phyloP scores from a whole-genome alignment of 2,329 filamentous ascomycete species.

The Lachnellula subtilissima region DNA sequence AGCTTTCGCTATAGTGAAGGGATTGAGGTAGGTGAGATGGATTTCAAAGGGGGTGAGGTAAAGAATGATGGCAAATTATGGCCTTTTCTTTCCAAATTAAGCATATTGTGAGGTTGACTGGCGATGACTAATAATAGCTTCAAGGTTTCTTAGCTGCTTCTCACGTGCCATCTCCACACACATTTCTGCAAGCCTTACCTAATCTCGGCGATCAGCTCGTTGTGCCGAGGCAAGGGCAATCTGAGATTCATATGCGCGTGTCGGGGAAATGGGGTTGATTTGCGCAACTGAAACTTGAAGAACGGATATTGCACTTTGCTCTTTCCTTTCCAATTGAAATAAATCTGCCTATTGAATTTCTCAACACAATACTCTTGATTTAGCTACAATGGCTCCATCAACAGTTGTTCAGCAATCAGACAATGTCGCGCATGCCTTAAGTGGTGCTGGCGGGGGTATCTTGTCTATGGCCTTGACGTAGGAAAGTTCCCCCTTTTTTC shows the following conservation, averaged over 20 bases:
- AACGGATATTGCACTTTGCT: slow-evolving; percentile 2
- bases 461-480: slow-evolving; percentile 95
- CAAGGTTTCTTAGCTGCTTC: not conserved
- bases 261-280: slow-evolving; percentile 14
- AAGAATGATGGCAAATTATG: slow-evolving; percentile 18
- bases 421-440: slow-evolving; percentile 93
- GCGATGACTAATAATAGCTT: not conserved
- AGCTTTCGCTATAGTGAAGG: not conserved
- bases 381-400: slow-evolving; percentile 22
- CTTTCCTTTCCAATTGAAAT: slow-evolving; percentile 1
- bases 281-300: slow-evolving; percentile 6
- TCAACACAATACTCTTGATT: not conserved
- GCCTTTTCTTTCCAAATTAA: slow-evolving; percentile 8
- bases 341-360: not conserved
- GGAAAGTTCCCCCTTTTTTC: slow-evolving; percentile 24
- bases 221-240: too few relatives aligned
- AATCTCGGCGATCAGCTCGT: too few relatives aligned
- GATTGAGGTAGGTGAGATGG: not conserved
- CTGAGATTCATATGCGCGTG: not conserved
- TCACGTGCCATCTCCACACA: slow-evolving; percentile 2
- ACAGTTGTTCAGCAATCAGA: slow-evolving; percentile 63
- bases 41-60: not conserved
- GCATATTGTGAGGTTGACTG: not conserved
- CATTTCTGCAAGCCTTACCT: too few relatives aligned
- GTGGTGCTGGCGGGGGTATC: slow-evolving; percentile 87